Evolutionary conservation across 768 basidiomycete genomes (phyloP).

Genomic region (Boletales sp.): DNA sequence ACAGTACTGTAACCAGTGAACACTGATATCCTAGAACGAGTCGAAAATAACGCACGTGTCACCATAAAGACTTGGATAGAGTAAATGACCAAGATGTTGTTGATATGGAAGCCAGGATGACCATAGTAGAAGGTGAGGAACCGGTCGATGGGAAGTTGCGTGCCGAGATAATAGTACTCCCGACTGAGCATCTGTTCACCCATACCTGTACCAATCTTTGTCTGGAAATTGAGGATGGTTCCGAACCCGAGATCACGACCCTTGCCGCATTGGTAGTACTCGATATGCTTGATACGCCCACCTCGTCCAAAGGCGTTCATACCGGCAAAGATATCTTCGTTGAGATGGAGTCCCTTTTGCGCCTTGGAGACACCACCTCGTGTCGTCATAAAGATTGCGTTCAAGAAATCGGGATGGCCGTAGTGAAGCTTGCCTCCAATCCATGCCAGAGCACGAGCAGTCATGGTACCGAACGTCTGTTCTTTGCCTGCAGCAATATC

Average conservation of each 20-base stretch:
- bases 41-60: constrained; percentile 56
- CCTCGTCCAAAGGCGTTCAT: constrained; percentile 99
- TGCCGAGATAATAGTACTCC: constrained; percentile 98
- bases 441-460: constrained; percentile 91
- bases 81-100: constrained; percentile 98
- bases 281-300: constrained; percentile 98
- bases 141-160: constrained; percentile 95
- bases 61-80: constrained; percentile 99
- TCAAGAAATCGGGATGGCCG: constrained; percentile 98
- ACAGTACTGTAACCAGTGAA: constrained; percentile 58
- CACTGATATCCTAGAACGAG: background rate
- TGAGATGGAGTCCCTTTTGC: constrained; percentile 96
- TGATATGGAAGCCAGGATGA: constrained; percentile 99
- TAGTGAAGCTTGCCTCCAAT: constrained; percentile 99
- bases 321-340: constrained; percentile 99
- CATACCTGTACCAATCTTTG: constrained; percentile 99
- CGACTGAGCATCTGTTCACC: constrained; percentile 99
- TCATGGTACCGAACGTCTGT: constrained; percentile 99
- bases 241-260: constrained; percentile 99
- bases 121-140: constrained; percentile 99
- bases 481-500: constrained; percentile 99
- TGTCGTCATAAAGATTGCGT: constrained; percentile 97
- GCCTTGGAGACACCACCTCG: constrained; percentile 99
- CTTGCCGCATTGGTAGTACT: constrained; percentile 99
- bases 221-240: constrained; percentile 99